Conservation (phyloP, 306 rosid species). For the Macrotyloma uniflorum region DNA sequence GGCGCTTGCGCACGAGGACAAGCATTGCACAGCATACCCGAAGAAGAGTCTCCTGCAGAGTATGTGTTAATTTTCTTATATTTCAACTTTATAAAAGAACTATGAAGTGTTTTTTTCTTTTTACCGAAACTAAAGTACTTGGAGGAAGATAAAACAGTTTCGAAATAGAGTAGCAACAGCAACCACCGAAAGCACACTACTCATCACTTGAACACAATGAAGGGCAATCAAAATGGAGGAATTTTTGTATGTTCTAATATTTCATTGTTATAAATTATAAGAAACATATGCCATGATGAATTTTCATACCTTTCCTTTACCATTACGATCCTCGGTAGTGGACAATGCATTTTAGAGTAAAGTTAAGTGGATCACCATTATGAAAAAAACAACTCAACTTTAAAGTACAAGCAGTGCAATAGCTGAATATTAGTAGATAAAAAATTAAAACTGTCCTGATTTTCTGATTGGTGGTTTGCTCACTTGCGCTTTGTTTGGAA, state of each 20-base stretch:
- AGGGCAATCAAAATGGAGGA: background rate
- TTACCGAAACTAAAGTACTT: background rate
- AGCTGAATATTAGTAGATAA: background rate
- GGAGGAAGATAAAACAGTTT: background rate
- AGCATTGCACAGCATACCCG: constrained; percentile 98
- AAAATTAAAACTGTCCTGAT: background rate
- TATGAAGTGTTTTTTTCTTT: background rate
- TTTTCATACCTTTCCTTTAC: constrained; percentile 15
- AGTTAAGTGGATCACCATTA: background rate
- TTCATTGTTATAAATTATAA: background rate
- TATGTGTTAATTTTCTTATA: constrained; percentile 14
- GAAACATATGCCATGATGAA: background rate
- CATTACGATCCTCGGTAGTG: background rate
- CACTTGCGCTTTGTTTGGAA: background rate
- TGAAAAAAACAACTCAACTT: constrained; percentile 3
- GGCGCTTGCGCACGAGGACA: constrained; percentile 83
- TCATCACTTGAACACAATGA: background rate
- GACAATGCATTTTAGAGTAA: background rate
- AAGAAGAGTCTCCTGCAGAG: constrained; percentile 84
- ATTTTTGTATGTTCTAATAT: background rate
- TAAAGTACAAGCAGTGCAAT: background rate
- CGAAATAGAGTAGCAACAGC: constrained; percentile 10
- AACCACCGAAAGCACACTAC: background rate
- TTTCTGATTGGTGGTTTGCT: background rate
- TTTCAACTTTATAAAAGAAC: background rate